Evolutionary conservation across 2,329 filamentous ascomycete species (phyloP).

Genomic region (Neoscytalidium dimidiatum): DNA sequence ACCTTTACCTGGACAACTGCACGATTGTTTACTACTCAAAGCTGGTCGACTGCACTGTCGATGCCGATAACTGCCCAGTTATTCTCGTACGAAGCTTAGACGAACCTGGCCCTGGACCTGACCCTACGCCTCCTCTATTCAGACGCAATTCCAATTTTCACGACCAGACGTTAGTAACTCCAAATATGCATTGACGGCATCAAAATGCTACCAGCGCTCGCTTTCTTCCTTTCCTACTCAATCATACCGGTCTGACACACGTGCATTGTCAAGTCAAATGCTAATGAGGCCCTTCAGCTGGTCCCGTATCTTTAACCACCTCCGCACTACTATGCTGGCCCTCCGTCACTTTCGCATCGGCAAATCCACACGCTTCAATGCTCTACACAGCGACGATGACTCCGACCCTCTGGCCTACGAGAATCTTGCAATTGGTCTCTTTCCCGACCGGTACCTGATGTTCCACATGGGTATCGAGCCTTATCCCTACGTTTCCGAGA

Average conservation of each 20-base stretch:
- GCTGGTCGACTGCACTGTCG: not conserved
- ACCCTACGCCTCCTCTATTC: too few species aligned
- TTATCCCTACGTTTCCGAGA: not conserved
- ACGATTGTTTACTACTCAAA: constrained; percentile 31
- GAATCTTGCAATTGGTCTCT: not conserved
- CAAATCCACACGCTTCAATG: not conserved
- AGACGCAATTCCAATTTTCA: not conserved
- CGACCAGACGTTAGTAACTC: not conserved
- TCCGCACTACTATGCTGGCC: not conserved
- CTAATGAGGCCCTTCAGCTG: not conserved
- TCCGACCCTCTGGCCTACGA: not conserved
- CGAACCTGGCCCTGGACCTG: too few species aligned
- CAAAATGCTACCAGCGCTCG: too few species aligned
- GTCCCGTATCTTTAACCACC: not conserved
- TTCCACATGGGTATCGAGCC: constrained; percentile 2
- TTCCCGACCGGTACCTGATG: not conserved
- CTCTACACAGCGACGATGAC: not conserved
- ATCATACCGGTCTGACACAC: too few species aligned
- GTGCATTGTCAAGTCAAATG: too few species aligned
- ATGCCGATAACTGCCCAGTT: not conserved
- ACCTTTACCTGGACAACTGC: constrained; percentile 49
- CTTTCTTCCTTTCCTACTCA: too few species aligned
- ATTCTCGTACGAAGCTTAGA: not conserved
- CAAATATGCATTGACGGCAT: too few species aligned
- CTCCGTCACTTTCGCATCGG: not conserved